Evolutionary conservation across 768 basidiomycete species (phyloP), one percentile per base, ranked within the genome.

Genomic region (Tubosaeta brunneosetosa): DNA sequence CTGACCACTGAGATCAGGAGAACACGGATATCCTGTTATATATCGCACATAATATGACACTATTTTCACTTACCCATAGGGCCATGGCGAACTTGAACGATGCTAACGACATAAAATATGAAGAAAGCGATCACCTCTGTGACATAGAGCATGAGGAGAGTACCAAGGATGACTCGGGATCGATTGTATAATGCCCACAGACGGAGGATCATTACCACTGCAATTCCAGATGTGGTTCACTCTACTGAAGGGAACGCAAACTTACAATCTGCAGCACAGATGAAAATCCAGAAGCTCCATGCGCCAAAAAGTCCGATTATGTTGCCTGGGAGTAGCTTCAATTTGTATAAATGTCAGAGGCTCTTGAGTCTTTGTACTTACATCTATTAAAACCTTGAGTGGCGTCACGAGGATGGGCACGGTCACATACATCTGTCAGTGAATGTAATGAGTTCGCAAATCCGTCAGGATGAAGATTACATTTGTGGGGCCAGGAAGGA

Each of bases 401-500:
- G 12, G 27, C 6, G 17, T 12, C 1, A 31, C 16, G 27, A 19
- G 34, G 16, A 36, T 16, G 34, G n/a, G 17, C 6, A 22, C 17
- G 22, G 29, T 29, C 17, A 58, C 51, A 40, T 42, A 59, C 57
- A 38, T 33, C 57, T 55, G 44, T 4, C 11, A 1, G 12, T 6
- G 13, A n/a, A 17, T 17, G 17, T 5, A 10, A 49, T 13, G 27
- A 8, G 1, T 33, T 22, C 31, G 9, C 6, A 4, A 13, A 13
- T 16, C 4, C 9, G 19, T 29, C 14, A 31, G 16, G 22, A n/a
- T 25, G 4, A 3, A 34, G 51, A n/a, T 44, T 29, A 60, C 59
- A 29, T 52, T 36, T 42, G 2, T 22, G 25, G 55, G 51, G 6
- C 48, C 51, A 33, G 59, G 42, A 9, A 60, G 25, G 19, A 60